Evolutionary conservation across 352 stramenopile genomes (phyloP).

Genomic region (Phytophthora agathidicida): DNA sequence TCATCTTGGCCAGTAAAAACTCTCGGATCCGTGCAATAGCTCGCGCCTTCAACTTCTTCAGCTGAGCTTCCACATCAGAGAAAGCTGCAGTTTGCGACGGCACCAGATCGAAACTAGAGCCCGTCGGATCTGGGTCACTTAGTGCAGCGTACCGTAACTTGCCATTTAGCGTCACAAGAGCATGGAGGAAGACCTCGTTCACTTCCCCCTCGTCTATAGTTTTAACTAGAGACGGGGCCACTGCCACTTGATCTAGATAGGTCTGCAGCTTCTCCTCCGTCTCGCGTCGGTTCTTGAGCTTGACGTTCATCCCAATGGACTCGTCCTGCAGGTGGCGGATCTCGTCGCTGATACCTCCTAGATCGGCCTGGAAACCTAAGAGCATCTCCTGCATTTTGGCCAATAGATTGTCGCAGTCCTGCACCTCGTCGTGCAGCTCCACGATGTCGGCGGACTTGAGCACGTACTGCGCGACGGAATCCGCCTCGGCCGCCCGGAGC

Average conservation of each 20-base stretch:
- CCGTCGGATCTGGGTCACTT: constrained; percentile 56
- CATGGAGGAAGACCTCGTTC: constrained; percentile 94
- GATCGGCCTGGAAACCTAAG: constrained; percentile 97
- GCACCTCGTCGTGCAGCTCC: constrained; percentile 93
- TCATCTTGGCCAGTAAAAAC: constrained; percentile 95
- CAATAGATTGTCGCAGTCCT: constrained; percentile 97
- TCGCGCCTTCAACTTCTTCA: constrained; percentile 89
- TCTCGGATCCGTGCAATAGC: constrained; percentile 85
- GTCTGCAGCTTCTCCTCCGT: constrained; percentile 93
- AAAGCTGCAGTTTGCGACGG: constrained; percentile 91
- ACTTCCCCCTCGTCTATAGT: constrained; percentile 95
- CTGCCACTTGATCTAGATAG: constrained; percentile 96
- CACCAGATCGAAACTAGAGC: constrained; percentile 87
- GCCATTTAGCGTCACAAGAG: constrained; percentile 93
- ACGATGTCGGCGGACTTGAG: constrained; percentile 90
- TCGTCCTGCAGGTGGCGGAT: constrained; percentile 98
- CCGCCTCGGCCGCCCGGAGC: constrained; percentile 83
- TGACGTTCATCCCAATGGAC: constrained; percentile 92
- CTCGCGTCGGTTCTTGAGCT: constrained; percentile 95
- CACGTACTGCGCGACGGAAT: constrained; percentile 89
- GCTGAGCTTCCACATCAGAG: constrained; percentile 92
- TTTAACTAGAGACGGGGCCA: constrained; percentile 94
- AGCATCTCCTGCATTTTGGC: constrained; percentile 98
- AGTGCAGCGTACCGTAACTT: constrained; percentile 92
- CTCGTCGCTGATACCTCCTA: constrained; percentile 97